Evolutionary conservation across 164 flowering plant species (phyloP).

Genomic region (Sextonia rubra): DNA sequence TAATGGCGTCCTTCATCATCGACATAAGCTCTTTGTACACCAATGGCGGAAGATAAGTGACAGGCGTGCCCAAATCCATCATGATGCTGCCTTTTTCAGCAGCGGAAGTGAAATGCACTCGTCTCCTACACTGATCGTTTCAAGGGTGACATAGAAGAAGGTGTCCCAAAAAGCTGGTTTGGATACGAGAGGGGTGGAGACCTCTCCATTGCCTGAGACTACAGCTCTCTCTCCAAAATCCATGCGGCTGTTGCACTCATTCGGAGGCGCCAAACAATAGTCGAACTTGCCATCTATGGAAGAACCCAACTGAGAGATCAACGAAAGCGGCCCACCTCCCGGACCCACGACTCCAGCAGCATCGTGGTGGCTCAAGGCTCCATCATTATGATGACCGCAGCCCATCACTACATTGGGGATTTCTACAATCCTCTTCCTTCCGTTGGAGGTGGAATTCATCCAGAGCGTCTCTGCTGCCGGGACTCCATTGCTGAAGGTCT

Average conservation of each 20-base stretch:
- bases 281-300: constrained; percentile 45
- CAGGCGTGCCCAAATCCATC: constrained; percentile 61
- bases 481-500: constrained; percentile 24
- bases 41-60: constrained; percentile 23
- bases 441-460: constrained; percentile 18
- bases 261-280: constrained; percentile 41
- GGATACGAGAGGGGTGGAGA: constrained; percentile 35
- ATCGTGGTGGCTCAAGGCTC: constrained; percentile 19
- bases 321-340: constrained; percentile 43
- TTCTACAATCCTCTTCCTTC: neutral
- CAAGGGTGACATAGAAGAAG: constrained; percentile 41
- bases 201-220: constrained; percentile 27
- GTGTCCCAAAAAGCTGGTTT: neutral
- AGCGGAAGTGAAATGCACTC: constrained; percentile 5
- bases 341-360: constrained; percentile 61
- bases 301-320: constrained; percentile 32
- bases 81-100: constrained; percentile 40
- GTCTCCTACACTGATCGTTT: constrained; percentile 38
- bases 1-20: constrained; percentile 3
- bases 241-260: constrained; percentile 14
- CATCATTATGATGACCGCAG: constrained; percentile 43
- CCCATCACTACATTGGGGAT: constrained; percentile 30
- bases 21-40: constrained; percentile 17
- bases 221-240: constrained; percentile 34
- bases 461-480: constrained; percentile 39